phyloP scores from a whole-genome alignment of 192 early-diverging fungal genomes.

The Coemansia sp. region DNA sequence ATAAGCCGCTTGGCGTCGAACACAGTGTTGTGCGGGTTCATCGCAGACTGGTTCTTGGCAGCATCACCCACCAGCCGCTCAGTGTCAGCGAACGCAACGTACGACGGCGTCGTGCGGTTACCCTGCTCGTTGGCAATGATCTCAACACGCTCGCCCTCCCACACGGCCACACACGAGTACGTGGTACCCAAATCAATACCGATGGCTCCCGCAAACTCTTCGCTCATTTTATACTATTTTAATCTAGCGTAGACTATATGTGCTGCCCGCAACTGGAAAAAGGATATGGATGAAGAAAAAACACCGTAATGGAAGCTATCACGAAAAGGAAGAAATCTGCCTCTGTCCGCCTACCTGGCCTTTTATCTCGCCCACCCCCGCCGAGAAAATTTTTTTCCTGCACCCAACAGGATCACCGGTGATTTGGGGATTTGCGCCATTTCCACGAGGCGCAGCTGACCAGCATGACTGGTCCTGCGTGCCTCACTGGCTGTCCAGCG shows the following conservation, averaged over 20 bases:
- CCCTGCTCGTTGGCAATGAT: conserved; percentile 88
- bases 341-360: background rate
- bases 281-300: conserved; percentile 5
- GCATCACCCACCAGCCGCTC: conserved; percentile 86
- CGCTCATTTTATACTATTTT: conserved; percentile 24
- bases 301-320: conserved; percentile 4
- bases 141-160: conserved; percentile 62
- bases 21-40: conserved; percentile 89
- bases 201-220: conserved; percentile 65
- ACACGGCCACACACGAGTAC: conserved; percentile 88
- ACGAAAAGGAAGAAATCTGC: conserved; percentile 1
- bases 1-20: conserved; percentile 92
- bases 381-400: conserved; percentile 25
- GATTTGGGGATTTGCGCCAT: background rate
- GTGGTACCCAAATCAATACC: conserved; percentile 99
- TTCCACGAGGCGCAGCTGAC: background rate
- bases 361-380: conserved; percentile 12
- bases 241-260: conserved; percentile 1
- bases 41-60: conserved; percentile 87
- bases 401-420: conserved; percentile 23
- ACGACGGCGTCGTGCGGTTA: conserved; percentile 86
- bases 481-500: background rate
- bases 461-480: background rate
- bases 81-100: conserved; percentile 76
- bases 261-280: background rate